phyloP scores from a whole-genome alignment of 441 rosid species.

The Gossypium davidsonii region DNA sequence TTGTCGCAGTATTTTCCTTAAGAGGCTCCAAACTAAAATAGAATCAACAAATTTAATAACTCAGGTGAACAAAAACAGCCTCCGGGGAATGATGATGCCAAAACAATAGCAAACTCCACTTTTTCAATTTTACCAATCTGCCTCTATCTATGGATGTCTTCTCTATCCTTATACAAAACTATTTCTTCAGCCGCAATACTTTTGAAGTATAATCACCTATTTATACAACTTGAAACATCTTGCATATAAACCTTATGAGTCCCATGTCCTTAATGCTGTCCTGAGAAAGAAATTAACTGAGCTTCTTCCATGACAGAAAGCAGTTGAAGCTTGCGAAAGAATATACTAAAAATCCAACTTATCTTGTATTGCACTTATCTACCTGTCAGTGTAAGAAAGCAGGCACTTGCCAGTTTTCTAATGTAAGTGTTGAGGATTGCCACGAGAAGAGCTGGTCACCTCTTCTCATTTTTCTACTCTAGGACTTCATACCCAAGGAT shows the following conservation, averaged over 20 bases:
- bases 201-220: conserved; percentile 17
- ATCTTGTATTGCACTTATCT: conserved; percentile 26
- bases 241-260: conserved; percentile 17
- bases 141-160: conserved; percentile 12
- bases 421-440: conserved; percentile 6
- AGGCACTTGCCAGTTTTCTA: conserved; percentile 14
- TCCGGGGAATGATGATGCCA: conserved; percentile 3
- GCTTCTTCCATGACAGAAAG: conserved; percentile 23
- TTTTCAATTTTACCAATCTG: conserved; percentile 18
- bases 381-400: conserved; percentile 15
- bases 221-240: conserved; percentile 16
- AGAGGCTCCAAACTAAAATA: conserved; percentile 16
- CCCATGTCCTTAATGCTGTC: conserved; percentile 15
- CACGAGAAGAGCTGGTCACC: conserved; percentile 15
- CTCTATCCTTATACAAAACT: conserved; percentile 22
- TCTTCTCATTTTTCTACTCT: conserved; percentile 11
- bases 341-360: conserved; percentile 16
- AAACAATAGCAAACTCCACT: conserved; percentile 18
- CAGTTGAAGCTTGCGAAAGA: conserved; percentile 21
- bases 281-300: conserved; percentile 13
- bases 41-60: conserved; percentile 15
- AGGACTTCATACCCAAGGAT: conserved; percentile 16
- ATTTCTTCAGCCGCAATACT: conserved; percentile 24
- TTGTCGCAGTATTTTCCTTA: conserved; percentile 14
- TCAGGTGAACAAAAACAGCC: conserved; percentile 17